Base-by-base conservation (phyloP, 2,329 filamentous ascomycete species). In the Colletotrichum lupini region DNA sequence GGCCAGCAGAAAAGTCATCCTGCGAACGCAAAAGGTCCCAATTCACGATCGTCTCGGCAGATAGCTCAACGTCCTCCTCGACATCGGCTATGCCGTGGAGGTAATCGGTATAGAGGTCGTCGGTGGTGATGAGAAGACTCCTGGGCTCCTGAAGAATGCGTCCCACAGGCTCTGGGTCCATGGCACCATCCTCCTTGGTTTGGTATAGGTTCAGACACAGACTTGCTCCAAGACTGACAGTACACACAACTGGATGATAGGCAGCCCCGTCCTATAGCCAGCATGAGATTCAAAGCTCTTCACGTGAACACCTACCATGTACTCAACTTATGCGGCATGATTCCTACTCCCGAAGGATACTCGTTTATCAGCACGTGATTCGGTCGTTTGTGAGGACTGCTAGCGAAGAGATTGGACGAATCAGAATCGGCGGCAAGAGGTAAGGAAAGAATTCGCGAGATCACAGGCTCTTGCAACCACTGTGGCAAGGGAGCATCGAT, bases 311-410 rank as follows among this genome's bases (percentile, higher is more conserved):
- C 74, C 61, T 75, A 70, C 72, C 76, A 66, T 79, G 73, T 78
- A 83, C 81, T 82, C 78, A 83, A 81, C 85, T 98, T 97, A 81
- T 98, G 96, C 59, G 95, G 92, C 94, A 98, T 97, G 76, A 98
- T 98, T n/a, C 96, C 96, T 75, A 98, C 90, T 2, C 94, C 94
- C 0, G 94, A 91, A 1, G 88, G 87, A 81, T 98, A 99, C 81
- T 98, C 95, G 79, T 99, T 99, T 77, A 98, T 91, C 49, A 98
- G 87, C 58, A 97, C 94, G 83, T 98, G 97, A 78, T 98, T 99
- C 3, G 96, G 94, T 4, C 86, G 87, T 22, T 85, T 78, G 79
- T 98, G 95, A 5, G 94, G 94, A 63, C 95, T 94, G 24, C 86
- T 80, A 22, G 82, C 80, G 77, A 92, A 92, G 7, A 92, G 81